These are phyloP conservation scores for Trichomonas gallinae DNA, from an alignment of 208 protist species.

Conservation along the genomic window DNA sequence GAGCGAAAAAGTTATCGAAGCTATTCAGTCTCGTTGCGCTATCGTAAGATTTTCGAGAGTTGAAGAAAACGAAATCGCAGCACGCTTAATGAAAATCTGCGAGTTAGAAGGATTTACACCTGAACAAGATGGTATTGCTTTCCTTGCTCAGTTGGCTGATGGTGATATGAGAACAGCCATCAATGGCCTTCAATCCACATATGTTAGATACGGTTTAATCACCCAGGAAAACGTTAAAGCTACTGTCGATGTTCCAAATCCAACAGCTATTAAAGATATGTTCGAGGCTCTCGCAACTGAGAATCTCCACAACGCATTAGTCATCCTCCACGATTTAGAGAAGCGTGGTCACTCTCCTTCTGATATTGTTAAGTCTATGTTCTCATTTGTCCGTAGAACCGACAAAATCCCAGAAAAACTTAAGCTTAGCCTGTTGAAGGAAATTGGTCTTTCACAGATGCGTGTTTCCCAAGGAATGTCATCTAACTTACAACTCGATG, in stretches of 20 bases:
- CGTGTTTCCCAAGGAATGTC: not conserved
- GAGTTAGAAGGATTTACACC: conserved; percentile 59
- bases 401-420: not conserved
- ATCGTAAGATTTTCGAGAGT: conserved; percentile 62
- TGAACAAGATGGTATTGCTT: not conserved
- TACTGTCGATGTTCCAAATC: conserved; percentile 45
- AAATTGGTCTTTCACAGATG: conserved; percentile 16
- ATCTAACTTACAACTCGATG: not conserved
- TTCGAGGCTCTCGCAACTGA: not conserved
- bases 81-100: conserved; percentile 12
- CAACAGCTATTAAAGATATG: not conserved
- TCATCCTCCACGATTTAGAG: not conserved
- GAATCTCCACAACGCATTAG: not conserved
- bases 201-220: conserved; percentile 74
- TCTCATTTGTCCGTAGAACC: not conserved
- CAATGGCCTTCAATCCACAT: conserved; percentile 90
- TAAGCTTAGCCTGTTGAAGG: not conserved
- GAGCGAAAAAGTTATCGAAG: conserved; percentile 95
- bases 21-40: conserved; percentile 84
- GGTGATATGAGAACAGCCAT: conserved; percentile 62
- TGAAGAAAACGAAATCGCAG: conserved; percentile 26
- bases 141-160: conserved; percentile 23
- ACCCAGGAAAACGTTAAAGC: conserved; percentile 93
- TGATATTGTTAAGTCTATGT: not conserved
- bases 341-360: not conserved